phyloP scores from a whole-genome alignment of 148 eudicot genomes.

The Rheum nobile region DNA sequence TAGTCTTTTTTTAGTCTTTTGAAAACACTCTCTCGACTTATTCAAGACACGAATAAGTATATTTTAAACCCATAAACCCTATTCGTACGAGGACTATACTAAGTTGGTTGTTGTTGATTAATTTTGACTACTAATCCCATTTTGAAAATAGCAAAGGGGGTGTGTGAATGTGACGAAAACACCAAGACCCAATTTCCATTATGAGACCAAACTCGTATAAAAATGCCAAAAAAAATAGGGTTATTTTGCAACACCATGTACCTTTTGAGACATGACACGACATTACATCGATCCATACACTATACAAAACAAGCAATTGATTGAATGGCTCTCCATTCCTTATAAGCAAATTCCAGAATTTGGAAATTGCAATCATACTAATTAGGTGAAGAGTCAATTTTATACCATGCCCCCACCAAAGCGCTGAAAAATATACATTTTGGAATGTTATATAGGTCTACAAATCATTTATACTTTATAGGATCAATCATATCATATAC shows the following conservation, averaged over 20 bases:
- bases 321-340: neutral
- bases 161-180: neutral
- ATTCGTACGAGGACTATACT: no score
- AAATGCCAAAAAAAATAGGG: conserved; percentile 1
- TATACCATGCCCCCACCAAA: neutral
- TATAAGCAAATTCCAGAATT: neutral
- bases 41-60: no score
- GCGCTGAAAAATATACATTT: neutral
- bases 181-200: neutral
- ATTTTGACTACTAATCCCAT: no score
- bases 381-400: conserved; percentile 3
- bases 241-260: neutral
- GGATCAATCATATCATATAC: neutral
- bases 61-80: no score
- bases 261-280: neutral
- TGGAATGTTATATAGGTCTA: neutral
- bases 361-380: neutral
- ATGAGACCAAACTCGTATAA: no score
- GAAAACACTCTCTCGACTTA: no score
- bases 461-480: neutral
- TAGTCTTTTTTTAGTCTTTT: no score
- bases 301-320: neutral
- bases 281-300: neutral
- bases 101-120: no score
- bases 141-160: neutral